Percentiles rank a stretch among this genome's conserved stretches.
phyloP scores from a whole-genome alignment of 2,329 filamentous ascomycete species.

The Colletotrichum karsti region DNA sequence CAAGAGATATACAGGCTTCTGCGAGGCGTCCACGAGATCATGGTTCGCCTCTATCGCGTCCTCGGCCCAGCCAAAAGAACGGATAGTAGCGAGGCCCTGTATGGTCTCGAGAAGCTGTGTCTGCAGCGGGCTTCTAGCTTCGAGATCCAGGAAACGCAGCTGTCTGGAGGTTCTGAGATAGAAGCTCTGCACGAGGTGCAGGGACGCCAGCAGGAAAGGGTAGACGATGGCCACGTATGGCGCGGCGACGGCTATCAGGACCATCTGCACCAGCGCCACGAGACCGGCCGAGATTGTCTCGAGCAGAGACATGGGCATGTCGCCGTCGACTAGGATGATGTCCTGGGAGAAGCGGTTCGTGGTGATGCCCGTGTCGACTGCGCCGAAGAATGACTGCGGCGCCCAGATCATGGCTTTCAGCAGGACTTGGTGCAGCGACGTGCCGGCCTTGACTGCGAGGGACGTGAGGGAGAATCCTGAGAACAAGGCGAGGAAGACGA shows the following conservation, averaged over 20 bases:
- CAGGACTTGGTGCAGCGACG: not conserved
- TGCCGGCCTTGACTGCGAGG: not conserved
- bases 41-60: conserved; percentile 45
- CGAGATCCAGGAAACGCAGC: conserved; percentile 61
- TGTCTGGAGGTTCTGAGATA: conserved; percentile 65
- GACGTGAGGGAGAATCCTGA: not conserved
- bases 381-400: conserved; percentile 21
- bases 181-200: conserved; percentile 54
- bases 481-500: conserved; percentile 31
- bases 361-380: conserved; percentile 18
- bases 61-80: conserved; percentile 56
- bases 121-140: conserved; percentile 58
- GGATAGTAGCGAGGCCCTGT: conserved; percentile 55
- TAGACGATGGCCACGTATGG: not conserved
- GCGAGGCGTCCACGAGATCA: conserved; percentile 49
- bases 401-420: conserved; percentile 27
- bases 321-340: conserved; percentile 30
- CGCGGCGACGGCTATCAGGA: not conserved
- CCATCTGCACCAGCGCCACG: not conserved
- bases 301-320: conserved; percentile 26
- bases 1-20: conserved; percentile 58
- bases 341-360: conserved; percentile 28
- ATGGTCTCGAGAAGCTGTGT: conserved; percentile 59
- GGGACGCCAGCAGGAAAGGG: not conserved
- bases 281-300: conserved; percentile 31